phyloP scores from a whole-genome alignment of 345 rosid genomes.

The Hibiscus trionum region DNA sequence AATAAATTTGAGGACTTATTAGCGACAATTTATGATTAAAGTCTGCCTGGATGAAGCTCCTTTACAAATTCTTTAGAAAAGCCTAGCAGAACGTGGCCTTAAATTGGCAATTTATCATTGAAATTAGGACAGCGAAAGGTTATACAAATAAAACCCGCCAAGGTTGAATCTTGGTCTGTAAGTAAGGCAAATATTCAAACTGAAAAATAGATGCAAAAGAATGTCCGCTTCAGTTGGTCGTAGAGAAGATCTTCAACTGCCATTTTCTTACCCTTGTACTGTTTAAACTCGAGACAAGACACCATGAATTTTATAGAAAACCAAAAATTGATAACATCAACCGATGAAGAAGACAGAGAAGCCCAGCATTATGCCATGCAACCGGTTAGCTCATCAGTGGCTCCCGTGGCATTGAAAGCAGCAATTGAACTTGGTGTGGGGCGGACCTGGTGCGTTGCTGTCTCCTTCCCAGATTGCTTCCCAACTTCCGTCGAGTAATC shows the following conservation, averaged over 20 bases:
- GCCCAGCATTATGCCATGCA: conserved; percentile 27
- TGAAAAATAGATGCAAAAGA: not conserved
- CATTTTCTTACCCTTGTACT: too few species aligned
- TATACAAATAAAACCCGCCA: not conserved
- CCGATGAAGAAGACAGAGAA: conserved; percentile 1
- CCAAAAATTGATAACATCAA: not conserved
- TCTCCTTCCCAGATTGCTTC: conserved; percentile 29
- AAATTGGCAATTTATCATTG: not conserved
- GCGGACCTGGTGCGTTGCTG: conserved; percentile 27
- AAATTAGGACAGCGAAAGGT: not conserved
- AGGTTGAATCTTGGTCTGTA: not conserved
- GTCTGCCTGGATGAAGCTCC: not conserved
- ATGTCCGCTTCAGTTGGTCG: not conserved
- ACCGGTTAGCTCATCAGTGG: conserved; percentile 26
- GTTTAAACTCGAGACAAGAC: not conserved
- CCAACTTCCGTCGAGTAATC: conserved; percentile 15
- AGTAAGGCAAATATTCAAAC: not conserved
- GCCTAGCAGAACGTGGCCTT: not conserved
- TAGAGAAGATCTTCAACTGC: not conserved
- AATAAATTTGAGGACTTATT: not conserved
- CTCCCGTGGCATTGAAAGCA: conserved; percentile 35
- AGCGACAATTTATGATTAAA: not conserved
- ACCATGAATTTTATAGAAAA: not conserved
- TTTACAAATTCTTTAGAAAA: not conserved
- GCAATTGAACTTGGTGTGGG: conserved; percentile 28